Base-by-base conservation (phyloP, 805 yeast species). In the Priceomyces melissophilus region DNA sequence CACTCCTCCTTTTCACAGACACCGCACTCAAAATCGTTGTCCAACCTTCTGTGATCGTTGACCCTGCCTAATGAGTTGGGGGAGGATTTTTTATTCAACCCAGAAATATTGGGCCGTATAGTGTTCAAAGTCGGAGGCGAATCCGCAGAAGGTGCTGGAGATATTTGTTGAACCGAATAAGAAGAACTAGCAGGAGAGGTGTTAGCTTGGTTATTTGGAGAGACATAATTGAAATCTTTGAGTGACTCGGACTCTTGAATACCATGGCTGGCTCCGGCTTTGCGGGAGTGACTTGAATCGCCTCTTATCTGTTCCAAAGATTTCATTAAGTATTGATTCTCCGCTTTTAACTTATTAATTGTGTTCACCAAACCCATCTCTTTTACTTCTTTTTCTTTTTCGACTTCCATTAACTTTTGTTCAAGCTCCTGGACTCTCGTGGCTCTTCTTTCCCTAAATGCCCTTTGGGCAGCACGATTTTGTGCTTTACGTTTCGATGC, bases 401-500 rank as follows among this genome's bases (percentile, higher is more conserved):
- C 91, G 39, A 82, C 73, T 53, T 77, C 85, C 56, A 75, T 66
- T 42, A 84, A 71, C 60, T 79, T 80, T 38, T 74, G 77, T 58
- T 87, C 96, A 40, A 90, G 69, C 56, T 85, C 95, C 43, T 79
- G 80, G 6, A 88, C 87, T 38, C 89, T 67, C 26, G 85, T 84
- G 13, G 96, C 95, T 52, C 95, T 69, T 48, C 96, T 73, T 59
- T 88, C 95, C 48, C 96, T 68, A 65, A 87, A 87, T 2, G 97
- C 95, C 43, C 96, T 58, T 68, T 90, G 95, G 15, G 96, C 96
- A n/a, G 93, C 95, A 43, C 96, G 69, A 58, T 89, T 89, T 61
- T 86, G 96, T 3, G 95, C 95, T 61, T 87, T 87, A 40, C 96
- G 68, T 60, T 87, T 86, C 15, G 84, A 79, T 1, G 90, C 89